Conservation (phyloP, 768 basidiomycete species). For the Lentinula sp. region DNA sequence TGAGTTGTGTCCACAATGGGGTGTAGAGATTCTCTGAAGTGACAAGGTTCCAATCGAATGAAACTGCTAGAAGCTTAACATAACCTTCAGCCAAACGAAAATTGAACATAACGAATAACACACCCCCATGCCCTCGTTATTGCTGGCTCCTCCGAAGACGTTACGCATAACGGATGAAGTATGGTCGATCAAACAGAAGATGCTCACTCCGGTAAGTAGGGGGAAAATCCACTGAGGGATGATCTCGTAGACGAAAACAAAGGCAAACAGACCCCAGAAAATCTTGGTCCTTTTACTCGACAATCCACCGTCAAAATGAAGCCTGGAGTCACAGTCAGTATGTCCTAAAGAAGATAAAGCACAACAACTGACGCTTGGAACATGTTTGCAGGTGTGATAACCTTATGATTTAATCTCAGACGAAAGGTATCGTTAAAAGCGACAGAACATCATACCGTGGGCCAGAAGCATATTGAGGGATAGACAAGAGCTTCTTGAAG, state of each 20-base stretch:
- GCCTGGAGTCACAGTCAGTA: constrained; percentile 10
- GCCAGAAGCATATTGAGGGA: constrained; percentile 15
- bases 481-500: constrained; percentile 18
- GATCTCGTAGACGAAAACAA: constrained; percentile 28
- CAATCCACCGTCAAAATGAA: constrained; percentile 27
- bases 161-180: constrained; percentile 23
- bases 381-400: constrained; percentile 18
- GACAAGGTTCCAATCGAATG: constrained; percentile 23
- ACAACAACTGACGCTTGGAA: constrained; percentile 1
- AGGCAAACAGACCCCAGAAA: constrained; percentile 32
- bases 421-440: not conserved
- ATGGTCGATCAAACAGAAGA: constrained; percentile 25
- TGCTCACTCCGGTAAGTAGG: constrained; percentile 19
- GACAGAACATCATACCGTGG: constrained; percentile 8
- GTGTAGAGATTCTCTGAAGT: constrained; percentile 7
- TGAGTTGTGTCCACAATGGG: constrained; percentile 13
- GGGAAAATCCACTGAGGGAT: constrained; percentile 33
- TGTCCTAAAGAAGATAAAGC: not conserved
- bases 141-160: constrained; percentile 30
- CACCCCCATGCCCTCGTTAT: constrained; percentile 27
- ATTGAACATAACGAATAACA: not conserved
- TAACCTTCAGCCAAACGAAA: not conserved
- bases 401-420: not conserved
- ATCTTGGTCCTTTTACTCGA: constrained; percentile 27
- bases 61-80: constrained; percentile 17